Evolutionary conservation across 2,329 filamentous ascomycete species (phyloP), one percentile per base, ranked within the genome.

Genomic region (Meredithiella fracta): DNA sequence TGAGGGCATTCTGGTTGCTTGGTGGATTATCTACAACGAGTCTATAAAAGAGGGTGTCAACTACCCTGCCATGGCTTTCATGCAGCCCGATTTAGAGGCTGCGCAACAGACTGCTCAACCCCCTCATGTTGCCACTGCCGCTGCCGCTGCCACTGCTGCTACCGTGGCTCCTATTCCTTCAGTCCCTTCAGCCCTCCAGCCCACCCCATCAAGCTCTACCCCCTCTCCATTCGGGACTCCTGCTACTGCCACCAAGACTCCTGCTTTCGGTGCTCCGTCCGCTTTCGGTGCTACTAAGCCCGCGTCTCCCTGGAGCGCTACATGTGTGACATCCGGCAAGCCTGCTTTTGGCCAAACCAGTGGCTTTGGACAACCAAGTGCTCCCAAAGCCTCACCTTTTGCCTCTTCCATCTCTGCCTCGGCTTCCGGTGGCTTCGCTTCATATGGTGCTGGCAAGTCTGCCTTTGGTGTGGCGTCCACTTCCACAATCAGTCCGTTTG

Each of bases 21-120:
- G 91, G 89, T 96, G 91, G 87, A 70, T 97, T 47, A 78, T 97
- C 20, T 96, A 96, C 69, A 80, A 85, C 37, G 88, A 94, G 44
- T 89, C 91, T 1, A 82, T 98, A 59, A 79, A 83, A 58, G 73
- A 83, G 62, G 82, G 82, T 2, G 80, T 79, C 5, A 78, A 79
- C 0, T 97, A 89, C 66, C 77, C 83, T 42, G 86, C 85, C 3
- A 72, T 96, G 60, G 71, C 75, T 42, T 71, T 51, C 23, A 69
- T 47, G 71, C 71, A 31, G 70, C 73, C 58, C 67, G 68, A 1
- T 63, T 65, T 56, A 60, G 57, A 59, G 31, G 47, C 40, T 17
- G 26, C 50, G 5, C 37, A 49, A 23, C 17, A 49, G 22, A n/a
- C 44, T 29, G 51, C 63, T 20, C 54, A 63, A 29, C 58, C 66